A percentile compares a stretch with the other conserved stretches of the same genome.
Evolutionary conservation across 129 eudicot genomes (phyloP).

Genomic region (Centrapalus pauciflorus): DNA sequence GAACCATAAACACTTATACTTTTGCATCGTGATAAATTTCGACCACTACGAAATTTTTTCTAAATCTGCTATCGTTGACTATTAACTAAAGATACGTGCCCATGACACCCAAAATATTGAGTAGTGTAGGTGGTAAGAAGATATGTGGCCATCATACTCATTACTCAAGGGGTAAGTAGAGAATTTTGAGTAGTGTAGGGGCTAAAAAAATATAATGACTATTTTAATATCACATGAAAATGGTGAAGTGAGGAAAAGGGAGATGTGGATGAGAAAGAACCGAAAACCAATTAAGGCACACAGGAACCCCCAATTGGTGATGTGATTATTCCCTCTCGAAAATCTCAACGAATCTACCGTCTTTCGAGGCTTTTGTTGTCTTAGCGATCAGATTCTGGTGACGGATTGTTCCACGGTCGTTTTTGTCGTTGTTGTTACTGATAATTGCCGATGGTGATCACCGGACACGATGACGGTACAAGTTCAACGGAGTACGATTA

Average conservation of each 20-base stretch:
- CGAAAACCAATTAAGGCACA: slow-evolving; percentile 26
- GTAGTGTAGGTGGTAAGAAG: too few relatives aligned
- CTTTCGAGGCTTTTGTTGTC: background rate
- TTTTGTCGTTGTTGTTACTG: background rate
- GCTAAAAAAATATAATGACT: background rate
- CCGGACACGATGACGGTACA: slow-evolving; percentile 26
- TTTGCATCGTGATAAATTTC: too few relatives aligned
- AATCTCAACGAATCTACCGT: slow-evolving; percentile 28
- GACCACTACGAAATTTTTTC: too few relatives aligned
- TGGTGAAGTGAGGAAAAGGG: slow-evolving; percentile 27
- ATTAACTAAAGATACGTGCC: too few relatives aligned
- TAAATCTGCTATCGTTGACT: too few relatives aligned
- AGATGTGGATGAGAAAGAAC: slow-evolving; percentile 43
- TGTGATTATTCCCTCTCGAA: slow-evolving; percentile 30
- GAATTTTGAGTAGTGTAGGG: background rate
- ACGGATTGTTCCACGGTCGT: slow-evolving; percentile 11
- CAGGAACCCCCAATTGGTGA: slow-evolving; percentile 34
- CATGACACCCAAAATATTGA: too few relatives aligned
- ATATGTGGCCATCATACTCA: too few relatives aligned
- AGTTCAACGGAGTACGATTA: slow-evolving; percentile 40
- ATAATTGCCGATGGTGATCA: slow-evolving; percentile 23
- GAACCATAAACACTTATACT: too few relatives aligned
- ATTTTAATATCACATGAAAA: slow-evolving; percentile 25
- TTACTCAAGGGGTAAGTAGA: slow-evolving; percentile 1
- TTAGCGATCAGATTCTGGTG: slow-evolving; percentile 6